Percentiles rank a stretch among this genome's conserved stretches.
Conservation (phyloP, 2,329 filamentous ascomycete species). For the Claviceps citrina region DNA sequence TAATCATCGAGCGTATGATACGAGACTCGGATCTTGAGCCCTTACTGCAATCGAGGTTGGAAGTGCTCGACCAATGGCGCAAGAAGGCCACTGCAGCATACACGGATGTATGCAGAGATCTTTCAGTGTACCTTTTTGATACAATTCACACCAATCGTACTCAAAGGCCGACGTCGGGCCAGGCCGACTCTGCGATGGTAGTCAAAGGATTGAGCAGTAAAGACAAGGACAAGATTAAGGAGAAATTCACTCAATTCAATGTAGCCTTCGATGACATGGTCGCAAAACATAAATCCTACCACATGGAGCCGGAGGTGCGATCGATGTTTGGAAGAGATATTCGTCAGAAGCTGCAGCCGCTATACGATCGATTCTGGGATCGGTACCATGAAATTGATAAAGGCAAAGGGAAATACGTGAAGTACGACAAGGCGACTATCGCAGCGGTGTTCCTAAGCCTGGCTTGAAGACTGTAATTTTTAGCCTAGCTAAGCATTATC, state of each 20-base stretch:
- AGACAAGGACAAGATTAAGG: constrained; percentile 91
- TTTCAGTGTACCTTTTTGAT: constrained; percentile 72
- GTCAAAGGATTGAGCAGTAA: constrained; percentile 73
- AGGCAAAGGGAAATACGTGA: constrained; percentile 94
- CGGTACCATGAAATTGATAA: constrained; percentile 96
- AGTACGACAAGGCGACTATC: constrained; percentile 81
- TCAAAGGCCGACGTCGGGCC: constrained; percentile 56
- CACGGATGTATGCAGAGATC: constrained; percentile 75
- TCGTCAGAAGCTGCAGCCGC: constrained; percentile 78
- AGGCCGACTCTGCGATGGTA: constrained; percentile 65
- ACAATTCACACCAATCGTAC: constrained; percentile 77
- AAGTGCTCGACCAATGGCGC: constrained; percentile 64
- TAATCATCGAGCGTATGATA: constrained; percentile 72
- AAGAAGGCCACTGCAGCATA: constrained; percentile 76
- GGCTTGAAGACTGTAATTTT: constrained; percentile 12
- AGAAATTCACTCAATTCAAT: constrained; percentile 91
- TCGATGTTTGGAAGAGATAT: constrained; percentile 68
- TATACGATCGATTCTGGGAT: constrained; percentile 94
- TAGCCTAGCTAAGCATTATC: not conserved
- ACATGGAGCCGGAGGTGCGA: constrained; percentile 83
- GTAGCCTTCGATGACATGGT: constrained; percentile 79
- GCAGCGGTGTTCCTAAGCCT: constrained; percentile 46
- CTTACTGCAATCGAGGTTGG: constrained; percentile 52
- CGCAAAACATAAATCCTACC: constrained; percentile 61
- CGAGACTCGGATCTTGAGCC: constrained; percentile 61